Evolutionary conservation across 2,329 filamentous ascomycete species (phyloP).

Genomic region (Trichophaea hybrida): DNA sequence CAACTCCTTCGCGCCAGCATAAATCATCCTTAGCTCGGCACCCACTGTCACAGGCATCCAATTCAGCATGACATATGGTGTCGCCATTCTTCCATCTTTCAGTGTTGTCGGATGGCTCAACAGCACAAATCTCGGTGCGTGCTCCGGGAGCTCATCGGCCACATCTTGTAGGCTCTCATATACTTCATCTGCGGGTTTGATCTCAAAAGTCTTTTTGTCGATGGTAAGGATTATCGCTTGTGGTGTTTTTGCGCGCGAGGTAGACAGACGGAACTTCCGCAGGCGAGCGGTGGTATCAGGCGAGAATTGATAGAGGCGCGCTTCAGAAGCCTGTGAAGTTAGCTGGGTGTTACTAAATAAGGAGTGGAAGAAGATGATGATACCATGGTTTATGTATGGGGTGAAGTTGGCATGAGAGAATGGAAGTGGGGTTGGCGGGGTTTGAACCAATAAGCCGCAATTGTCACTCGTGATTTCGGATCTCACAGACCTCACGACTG

Average conservation of each 20-base stretch:
- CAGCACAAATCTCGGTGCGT: conserved; percentile 76
- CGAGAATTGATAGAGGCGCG: conserved; percentile 68
- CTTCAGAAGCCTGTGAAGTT: conserved; percentile 16
- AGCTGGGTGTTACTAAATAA: not conserved
- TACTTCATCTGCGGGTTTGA: conserved; percentile 66
- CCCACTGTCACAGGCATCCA: conserved; percentile 76
- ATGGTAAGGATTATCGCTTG: conserved; percentile 97
- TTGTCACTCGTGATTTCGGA: too few relatives aligned
- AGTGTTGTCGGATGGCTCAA: conserved; percentile 81
- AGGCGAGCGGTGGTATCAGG: conserved; percentile 77
- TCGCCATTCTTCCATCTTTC: conserved; percentile 61
- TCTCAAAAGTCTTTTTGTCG: conserved; percentile 79
- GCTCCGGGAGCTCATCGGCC: conserved; percentile 79
- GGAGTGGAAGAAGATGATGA: too few relatives aligned
- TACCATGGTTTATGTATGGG: too few relatives aligned
- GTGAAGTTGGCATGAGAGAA: too few relatives aligned
- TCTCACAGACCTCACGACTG: too few relatives aligned
- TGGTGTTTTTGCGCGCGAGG: conserved; percentile 69
- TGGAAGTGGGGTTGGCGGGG: too few relatives aligned
- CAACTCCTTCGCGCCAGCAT: conserved; percentile 88
- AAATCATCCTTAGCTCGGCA: conserved; percentile 74
- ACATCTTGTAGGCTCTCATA: conserved; percentile 72
- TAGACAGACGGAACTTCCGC: conserved; percentile 85
- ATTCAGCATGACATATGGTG: conserved; percentile 74
- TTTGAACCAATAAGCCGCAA: too few relatives aligned